Evolutionary conservation across 768 basidiomycete species (phyloP), one percentile per base, ranked within the genome.

Genomic region (Mycena belliarum): DNA sequence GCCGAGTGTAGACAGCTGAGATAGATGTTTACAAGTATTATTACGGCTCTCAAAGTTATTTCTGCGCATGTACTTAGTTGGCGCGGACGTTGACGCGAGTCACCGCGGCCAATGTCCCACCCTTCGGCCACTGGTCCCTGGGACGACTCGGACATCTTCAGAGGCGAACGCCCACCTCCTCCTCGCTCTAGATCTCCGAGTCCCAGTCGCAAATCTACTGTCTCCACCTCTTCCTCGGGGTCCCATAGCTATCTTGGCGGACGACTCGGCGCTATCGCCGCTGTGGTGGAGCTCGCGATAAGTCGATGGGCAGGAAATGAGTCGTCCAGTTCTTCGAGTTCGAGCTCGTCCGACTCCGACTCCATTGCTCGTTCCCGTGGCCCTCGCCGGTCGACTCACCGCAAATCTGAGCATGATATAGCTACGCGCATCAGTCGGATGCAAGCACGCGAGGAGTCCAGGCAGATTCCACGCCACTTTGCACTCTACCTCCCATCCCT

Each of bases 281-380:
- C 85, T 2, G 80, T 87, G 35, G 79, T 90, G 11, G 89, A 91
- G 62, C 77, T 80, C 47, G 88, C 88, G 8, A 88, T 90, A 57
- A 73, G 85, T 35, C 81, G 84, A 57, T 91, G 89, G 89, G 87
- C 88, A 21, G 76, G 83, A 59, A 76, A 78, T 40, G 78, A 76
- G 65, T 72, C 74, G 2, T 72, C 72, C 4, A 59, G 54, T 28
- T 69, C 69, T 16, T 68, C 70, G n/a, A n/a, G n/a, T 14, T 70
- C 69, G 7, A 72, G 73, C 11, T 66, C 71, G 20, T 70, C 72
- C 26, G 74, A 75, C 15, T 75, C 77, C 11, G 54, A 74, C 57
- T 75, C 80, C 15, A 12, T 12, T 66, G 65, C 79, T 53, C 75
- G 76, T 57, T 74, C 74, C 33, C 73, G 75, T 58, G 60, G 72